Conservation (phyloP, 495 filamentous ascomycete species). For the Penicillium paxilli region DNA sequence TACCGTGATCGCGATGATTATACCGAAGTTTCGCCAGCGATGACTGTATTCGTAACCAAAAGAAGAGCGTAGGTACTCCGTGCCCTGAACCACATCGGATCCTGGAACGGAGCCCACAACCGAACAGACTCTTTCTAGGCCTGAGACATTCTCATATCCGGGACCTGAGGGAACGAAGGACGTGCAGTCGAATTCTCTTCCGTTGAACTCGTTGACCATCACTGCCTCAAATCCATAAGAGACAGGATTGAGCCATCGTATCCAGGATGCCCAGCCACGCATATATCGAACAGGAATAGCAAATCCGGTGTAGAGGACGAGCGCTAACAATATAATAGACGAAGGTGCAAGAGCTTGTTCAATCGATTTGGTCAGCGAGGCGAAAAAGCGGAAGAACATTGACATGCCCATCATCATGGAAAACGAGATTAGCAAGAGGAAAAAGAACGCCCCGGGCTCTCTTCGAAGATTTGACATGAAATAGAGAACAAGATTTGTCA, state of each 20-base stretch:
- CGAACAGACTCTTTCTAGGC: conserved; percentile 52
- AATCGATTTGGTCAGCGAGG: conserved; percentile 70
- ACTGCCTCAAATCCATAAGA: conserved; percentile 84
- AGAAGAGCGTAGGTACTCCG: conserved; percentile 61
- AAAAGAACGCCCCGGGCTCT: conserved; percentile 73
- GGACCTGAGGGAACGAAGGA: conserved; percentile 56
- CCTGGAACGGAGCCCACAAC: conserved; percentile 64
- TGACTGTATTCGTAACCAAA: conserved; percentile 64
- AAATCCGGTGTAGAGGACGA: conserved; percentile 90
- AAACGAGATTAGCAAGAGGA: conserved; percentile 60
- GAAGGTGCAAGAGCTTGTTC: conserved; percentile 83
- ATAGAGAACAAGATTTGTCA: conserved; percentile 75
- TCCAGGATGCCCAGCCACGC: conserved; percentile 81
- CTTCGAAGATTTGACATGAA: conserved; percentile 83
- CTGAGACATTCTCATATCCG: conserved; percentile 50
- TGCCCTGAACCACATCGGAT: conserved; percentile 56
- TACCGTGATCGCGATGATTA: conserved; percentile 63
- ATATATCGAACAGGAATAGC: conserved; percentile 72
- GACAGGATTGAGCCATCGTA: conserved; percentile 84
- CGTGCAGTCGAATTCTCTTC: conserved; percentile 63
- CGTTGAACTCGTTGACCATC: conserved; percentile 87
- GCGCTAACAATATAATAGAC: conserved; percentile 76
- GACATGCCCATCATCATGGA: conserved; percentile 69
- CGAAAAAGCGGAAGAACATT: conserved; percentile 75
- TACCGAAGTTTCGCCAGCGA: conserved; percentile 81